phyloP scores from a whole-genome alignment of 2,329 filamentous ascomycete genomes.

The Penicillium sp. region DNA sequence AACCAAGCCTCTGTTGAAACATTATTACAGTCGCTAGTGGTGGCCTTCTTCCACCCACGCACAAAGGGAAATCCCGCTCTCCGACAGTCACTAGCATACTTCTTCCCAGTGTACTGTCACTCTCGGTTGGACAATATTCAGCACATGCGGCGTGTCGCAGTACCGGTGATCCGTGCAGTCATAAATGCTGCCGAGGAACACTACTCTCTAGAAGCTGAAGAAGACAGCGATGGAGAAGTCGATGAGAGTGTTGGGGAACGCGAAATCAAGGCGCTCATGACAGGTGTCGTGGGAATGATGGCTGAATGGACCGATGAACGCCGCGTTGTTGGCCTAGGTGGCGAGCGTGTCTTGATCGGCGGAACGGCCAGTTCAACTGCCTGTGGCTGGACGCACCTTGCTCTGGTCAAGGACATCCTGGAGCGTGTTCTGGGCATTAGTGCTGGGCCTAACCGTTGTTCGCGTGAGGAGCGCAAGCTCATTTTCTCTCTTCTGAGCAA shows the following conservation, averaged over 20 bases:
- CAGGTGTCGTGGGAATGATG: slow-evolving; percentile 75
- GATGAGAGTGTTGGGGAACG: slow-evolving; percentile 73
- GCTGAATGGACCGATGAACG: slow-evolving; percentile 95
- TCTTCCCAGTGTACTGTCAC: slow-evolving; percentile 92
- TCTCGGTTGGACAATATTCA: slow-evolving; percentile 79
- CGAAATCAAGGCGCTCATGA: slow-evolving; percentile 56
- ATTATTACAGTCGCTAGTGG: slow-evolving; percentile 78
- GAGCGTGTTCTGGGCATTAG: slow-evolving; percentile 65
- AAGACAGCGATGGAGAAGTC: slow-evolving; percentile 72
- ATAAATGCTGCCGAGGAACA: slow-evolving; percentile 59
- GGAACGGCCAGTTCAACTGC: slow-evolving; percentile 56
- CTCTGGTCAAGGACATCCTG: slow-evolving; percentile 74
- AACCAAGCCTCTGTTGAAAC: slow-evolving; percentile 64
- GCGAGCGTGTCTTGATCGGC: slow-evolving; percentile 46
- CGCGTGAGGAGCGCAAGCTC: slow-evolving; percentile 79
- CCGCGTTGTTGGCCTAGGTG: slow-evolving; percentile 66
- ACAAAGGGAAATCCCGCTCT: slow-evolving; percentile 78
- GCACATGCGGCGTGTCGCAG: slow-evolving; percentile 72
- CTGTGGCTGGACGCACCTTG: slow-evolving; percentile 76
- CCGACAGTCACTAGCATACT: slow-evolving; percentile 85
- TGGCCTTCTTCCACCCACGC: slow-evolving; percentile 87
- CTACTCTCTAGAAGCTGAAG: slow-evolving; percentile 70
- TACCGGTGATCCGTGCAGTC: slow-evolving; percentile 73
- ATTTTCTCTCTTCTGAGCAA: slow-evolving; percentile 78
- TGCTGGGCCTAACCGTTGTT: slow-evolving; percentile 33